Evolutionary conservation across 1,139 yeast species (phyloP), one percentile per base, ranked within the genome.

Genomic region (Suhomyces coccinellae): DNA sequence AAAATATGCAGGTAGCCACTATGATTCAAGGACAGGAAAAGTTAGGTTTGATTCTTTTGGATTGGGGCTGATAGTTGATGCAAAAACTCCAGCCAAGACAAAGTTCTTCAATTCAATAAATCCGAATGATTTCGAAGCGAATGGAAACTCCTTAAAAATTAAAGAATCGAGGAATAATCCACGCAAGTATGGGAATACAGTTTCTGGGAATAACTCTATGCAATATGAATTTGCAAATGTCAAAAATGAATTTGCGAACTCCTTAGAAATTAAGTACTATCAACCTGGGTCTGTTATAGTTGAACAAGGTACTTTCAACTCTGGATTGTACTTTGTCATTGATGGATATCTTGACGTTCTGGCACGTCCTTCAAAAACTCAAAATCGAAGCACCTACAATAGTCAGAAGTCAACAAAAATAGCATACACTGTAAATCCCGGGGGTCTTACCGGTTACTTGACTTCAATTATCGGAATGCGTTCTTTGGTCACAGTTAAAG

Each of bases 371-470:
- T 41, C 38, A 9, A 35, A 32, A n/a, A 36, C 36, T 12, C 29
- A 30, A 11, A 14, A 28, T 15, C 58, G 59, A 28, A 58, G 58
- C 32, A 50, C 53, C 4, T 66, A 61, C 28, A 40, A 44, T 24
- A 52, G 62, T 9, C 64, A 65, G 33, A 63, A 54, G 45, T 40
- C 49, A 14, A 41, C 48, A n/a, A 69, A 69, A 34, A 63, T 65
- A 16, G 62, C 87, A 2, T 85, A 83, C 55, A 74, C 82, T 0
- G 84, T 89, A 1, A 68, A 75, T 28, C 73, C 85, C 3, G 98
- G 98, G 5, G 95, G 95, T 1, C 65, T 93, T 15, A 95, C 95
- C 0, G 98, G 99, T 0, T 91, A 88, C 58, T 65, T 91, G 43
- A 88, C 96, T 3, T 79, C 95, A 0, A 68, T 90, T 14, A 78